phyloP scores from a whole-genome alignment of 352 stramenopile species.

The Pseudoperonospora humuli region DNA sequence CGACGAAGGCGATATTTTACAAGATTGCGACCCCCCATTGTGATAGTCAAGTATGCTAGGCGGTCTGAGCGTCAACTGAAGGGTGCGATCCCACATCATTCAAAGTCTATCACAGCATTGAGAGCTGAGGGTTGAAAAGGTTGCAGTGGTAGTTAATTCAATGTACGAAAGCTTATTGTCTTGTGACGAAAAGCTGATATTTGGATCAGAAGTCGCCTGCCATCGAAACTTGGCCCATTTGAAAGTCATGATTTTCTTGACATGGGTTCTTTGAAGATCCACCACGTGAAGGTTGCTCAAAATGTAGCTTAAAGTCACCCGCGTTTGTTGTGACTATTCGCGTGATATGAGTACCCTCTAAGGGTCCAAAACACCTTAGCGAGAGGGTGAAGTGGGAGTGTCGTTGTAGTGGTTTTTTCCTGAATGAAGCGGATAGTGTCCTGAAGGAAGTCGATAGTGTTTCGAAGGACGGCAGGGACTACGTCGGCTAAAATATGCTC shows the following conservation, averaged over 20 bases:
- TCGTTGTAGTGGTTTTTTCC: background rate
- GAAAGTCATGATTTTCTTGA: conserved; percentile 4
- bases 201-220: conserved; percentile 1
- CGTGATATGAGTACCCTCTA: background rate
- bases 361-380: background rate
- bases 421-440: too few relatives aligned
- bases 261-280: conserved; percentile 3
- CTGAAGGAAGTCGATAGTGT: background rate
- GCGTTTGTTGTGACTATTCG: background rate
- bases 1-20: too few relatives aligned
- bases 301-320: background rate
- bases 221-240: conserved; percentile 3
- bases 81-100: too few relatives aligned
- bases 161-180: conserved; percentile 4
- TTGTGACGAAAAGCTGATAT: conserved; percentile 10
- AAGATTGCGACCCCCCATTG: too few relatives aligned
- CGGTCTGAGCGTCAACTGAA: too few relatives aligned
- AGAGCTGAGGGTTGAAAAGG: too few relatives aligned
- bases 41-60: too few relatives aligned
- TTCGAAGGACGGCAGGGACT: background rate
- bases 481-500: background rate
- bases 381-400: background rate
- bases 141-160: too few relatives aligned
- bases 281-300: background rate
- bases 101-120: too few relatives aligned